These are phyloP conservation scores for Favolaschia claudopus DNA, from an alignment of 768 basidiomycete species.

Conservation along the genomic window DNA sequence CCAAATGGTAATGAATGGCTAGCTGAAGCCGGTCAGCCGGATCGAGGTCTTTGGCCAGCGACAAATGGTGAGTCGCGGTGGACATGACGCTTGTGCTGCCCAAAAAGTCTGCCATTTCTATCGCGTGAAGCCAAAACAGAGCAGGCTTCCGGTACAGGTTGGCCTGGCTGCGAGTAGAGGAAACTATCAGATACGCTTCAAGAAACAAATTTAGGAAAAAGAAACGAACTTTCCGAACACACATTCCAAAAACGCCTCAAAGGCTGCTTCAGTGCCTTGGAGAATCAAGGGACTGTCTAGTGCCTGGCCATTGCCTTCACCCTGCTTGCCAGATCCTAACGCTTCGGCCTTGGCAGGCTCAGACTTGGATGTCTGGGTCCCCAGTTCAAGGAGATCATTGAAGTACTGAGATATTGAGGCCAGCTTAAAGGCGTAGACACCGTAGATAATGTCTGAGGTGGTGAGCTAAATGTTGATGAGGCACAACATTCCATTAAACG, in stretches of 20 bases:
- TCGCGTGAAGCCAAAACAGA: neutral
- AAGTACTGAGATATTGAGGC: no score
- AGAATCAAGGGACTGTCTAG: neutral
- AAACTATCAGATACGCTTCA: no score
- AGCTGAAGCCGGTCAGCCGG: no score
- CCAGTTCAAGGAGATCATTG: no score
- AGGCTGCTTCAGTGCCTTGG: neutral
- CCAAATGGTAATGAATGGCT: neutral
- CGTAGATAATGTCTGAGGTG: neutral
- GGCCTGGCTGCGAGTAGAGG: no score
- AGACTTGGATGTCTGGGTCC: no score
- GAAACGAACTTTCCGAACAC: neutral
- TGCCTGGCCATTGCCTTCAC: neutral
- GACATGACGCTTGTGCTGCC: neutral
- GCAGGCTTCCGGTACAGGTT: no score
- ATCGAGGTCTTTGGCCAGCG: neutral
- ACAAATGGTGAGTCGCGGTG: neutral
- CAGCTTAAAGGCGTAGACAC: neutral
- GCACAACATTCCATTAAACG: no score
- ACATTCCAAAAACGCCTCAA: slow-evolving; percentile 1
- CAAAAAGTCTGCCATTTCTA: slow-evolving; percentile 5
- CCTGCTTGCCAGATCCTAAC: no score
- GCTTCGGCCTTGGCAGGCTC: no score
- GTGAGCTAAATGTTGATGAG: neutral
- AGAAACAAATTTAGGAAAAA: neutral